A percentile compares a stretch with the other conserved stretches of the same genome.
These are phyloP conservation scores for Thuidium tamariscinum DNA, from an alignment of 225 moss, liverwort and hornwort genomes.

Conservation along the genomic window DNA sequence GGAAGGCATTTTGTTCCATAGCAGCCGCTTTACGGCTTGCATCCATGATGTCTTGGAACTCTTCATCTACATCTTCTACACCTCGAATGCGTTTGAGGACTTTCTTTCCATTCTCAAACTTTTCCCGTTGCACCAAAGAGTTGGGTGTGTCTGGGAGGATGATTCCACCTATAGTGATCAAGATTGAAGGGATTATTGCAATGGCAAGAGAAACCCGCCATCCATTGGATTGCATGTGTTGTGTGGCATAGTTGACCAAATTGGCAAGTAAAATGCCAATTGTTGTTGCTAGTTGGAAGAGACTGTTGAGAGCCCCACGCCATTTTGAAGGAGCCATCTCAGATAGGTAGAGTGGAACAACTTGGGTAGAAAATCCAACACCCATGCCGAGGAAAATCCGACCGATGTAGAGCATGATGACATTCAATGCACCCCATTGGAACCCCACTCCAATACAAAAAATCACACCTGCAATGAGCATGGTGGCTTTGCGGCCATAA, in stretches of 20 bases:
- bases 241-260: conserved; percentile 31
- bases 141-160: not conserved
- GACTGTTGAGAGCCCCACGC: conserved; percentile 9
- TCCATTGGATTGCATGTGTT: conserved; percentile 9
- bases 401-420: conserved; percentile 35
- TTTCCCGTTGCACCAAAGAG: not conserved
- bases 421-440: not conserved
- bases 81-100: conserved; percentile 32
- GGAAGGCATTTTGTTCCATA: not conserved
- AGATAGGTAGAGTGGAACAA: conserved; percentile 53
- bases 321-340: conserved; percentile 24
- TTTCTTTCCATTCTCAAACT: not conserved
- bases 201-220: conserved; percentile 25
- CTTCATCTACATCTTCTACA: not conserved
- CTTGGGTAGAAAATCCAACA: conserved; percentile 48
- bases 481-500: conserved; percentile 19
- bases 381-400: conserved; percentile 36
- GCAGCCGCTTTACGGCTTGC: not conserved
- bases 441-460: conserved; percentile 23
- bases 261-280: conserved; percentile 34
- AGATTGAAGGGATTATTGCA: not conserved
- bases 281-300: conserved; percentile 46
- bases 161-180: conserved; percentile 24
- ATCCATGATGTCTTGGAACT: not conserved
- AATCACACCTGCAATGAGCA: conserved; percentile 25